These are phyloP conservation scores for Globisporangium acanthophoron DNA, from an alignment of 352 stramenopile genomes.

Conservation along the genomic window DNA sequence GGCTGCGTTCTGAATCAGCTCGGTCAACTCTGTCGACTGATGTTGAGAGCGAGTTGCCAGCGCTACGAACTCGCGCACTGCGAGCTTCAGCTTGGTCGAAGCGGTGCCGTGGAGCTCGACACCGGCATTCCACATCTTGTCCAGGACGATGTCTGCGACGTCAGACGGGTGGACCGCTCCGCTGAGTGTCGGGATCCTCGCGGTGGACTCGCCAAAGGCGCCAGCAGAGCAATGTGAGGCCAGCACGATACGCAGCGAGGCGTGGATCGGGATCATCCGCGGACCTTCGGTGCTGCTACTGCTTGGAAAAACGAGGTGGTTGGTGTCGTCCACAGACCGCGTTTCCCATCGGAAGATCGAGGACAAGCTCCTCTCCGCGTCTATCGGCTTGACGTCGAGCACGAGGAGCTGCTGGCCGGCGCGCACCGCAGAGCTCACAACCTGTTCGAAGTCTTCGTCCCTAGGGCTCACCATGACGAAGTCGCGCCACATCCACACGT, in stretches of 20 bases:
- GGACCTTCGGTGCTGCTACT: not conserved
- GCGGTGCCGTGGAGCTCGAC: not conserved
- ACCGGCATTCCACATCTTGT: conserved; percentile 37
- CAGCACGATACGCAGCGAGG: conserved; percentile 39
- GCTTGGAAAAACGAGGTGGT: conserved; percentile 20
- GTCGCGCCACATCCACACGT: conserved; percentile 37
- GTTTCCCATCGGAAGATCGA: conserved; percentile 31
- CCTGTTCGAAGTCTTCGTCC: conserved; percentile 26
- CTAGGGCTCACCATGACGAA: conserved; percentile 36
- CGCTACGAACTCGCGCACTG: conserved; percentile 24
- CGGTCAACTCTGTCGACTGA: conserved; percentile 22
- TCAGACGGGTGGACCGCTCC: conserved; percentile 24
- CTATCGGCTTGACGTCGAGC: conserved; percentile 41
- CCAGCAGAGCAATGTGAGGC: conserved; percentile 20
- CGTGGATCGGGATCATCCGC: conserved; percentile 25
- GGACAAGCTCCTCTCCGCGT: conserved; percentile 22
- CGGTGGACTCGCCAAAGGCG: conserved; percentile 37
- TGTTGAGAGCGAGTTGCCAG: conserved; percentile 16
- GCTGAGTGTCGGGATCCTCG: conserved; percentile 28
- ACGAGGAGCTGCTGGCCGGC: conserved; percentile 54
- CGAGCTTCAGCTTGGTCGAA: conserved; percentile 16
- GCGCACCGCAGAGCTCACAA: conserved; percentile 26
- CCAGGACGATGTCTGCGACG: conserved; percentile 27
- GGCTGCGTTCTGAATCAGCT: conserved; percentile 34
- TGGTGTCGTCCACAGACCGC: conserved; percentile 9